These are phyloP conservation scores for Pestalotiopsis sp. DNA, from an alignment of 2,329 filamentous ascomycete species.

Conservation along the genomic window DNA sequence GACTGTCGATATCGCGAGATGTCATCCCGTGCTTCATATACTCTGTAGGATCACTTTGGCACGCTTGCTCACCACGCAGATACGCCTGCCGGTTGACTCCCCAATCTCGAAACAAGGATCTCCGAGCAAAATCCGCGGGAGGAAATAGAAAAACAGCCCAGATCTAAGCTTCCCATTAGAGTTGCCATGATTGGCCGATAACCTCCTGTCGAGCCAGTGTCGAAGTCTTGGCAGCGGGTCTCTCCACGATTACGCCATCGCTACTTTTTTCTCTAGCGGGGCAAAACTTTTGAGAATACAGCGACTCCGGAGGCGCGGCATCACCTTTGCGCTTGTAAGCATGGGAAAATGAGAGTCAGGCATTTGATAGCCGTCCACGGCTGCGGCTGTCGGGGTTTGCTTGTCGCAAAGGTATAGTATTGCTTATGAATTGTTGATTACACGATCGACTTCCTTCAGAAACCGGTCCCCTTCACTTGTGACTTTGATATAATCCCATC, in stretches of 20 bases:
- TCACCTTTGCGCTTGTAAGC: not conserved
- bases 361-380: not conserved
- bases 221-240: not conserved
- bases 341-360: not conserved
- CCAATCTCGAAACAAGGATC: not conserved
- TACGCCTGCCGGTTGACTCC: not conserved
- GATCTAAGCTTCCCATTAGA: conserved; percentile 2
- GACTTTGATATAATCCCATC: not conserved
- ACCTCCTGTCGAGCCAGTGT: not conserved
- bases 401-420: conserved; percentile 3
- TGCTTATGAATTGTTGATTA: not conserved
- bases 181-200: not conserved
- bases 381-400: not conserved
- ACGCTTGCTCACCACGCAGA: not conserved
- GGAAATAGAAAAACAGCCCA: not conserved
- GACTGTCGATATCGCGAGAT: no score
- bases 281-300: conserved; percentile 2
- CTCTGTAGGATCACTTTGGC: no score
- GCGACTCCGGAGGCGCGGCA: conserved; percentile 5
- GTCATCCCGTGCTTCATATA: not conserved
- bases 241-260: conserved; percentile 6
- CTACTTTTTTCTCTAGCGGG: conserved; percentile 9
- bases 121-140: conserved; percentile 9
- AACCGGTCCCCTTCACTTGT: not conserved
- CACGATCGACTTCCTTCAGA: not conserved